Conservation (phyloP, 108 stramenopile species). For the Schizochytrium sp. region DNA sequence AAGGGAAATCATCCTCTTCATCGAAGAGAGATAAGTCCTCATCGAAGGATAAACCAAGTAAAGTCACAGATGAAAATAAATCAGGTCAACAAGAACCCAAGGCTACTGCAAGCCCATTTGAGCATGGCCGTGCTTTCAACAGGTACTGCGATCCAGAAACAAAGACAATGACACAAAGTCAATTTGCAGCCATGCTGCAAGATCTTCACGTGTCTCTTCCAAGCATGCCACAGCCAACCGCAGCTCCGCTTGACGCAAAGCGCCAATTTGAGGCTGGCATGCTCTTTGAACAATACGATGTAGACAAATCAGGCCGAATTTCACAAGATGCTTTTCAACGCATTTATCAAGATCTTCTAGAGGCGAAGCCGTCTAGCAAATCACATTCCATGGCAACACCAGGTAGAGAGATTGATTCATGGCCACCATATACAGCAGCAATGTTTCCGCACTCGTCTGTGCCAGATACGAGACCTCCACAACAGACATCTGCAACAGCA, state of each 20-base stretch:
- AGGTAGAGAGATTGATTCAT: too few relatives aligned
- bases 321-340: conserved; percentile 16
- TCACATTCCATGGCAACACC: not conserved
- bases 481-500: too few relatives aligned
- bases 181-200: conserved; percentile 18
- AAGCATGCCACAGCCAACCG: too few relatives aligned
- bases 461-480: too few relatives aligned
- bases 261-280: conserved; percentile 23
- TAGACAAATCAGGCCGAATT: not conserved
- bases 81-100: not conserved
- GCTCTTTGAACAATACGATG: conserved; percentile 44
- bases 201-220: conserved; percentile 10
- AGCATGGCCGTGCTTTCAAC: conserved; percentile 22
- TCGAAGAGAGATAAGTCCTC: conserved; percentile 12
- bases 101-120: not conserved
- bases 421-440: too few relatives aligned
- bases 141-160: not conserved
- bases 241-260: not conserved
- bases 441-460: too few relatives aligned
- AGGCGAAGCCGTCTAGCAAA: not conserved
- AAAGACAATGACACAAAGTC: not conserved
- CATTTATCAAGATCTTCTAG: conserved; percentile 15
- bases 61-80: conserved; percentile 9
- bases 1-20: not conserved
- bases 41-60: not conserved